Evolutionary conservation across 345 rosid genomes (phyloP).

Genomic region (Aquilaria sinensis): DNA sequence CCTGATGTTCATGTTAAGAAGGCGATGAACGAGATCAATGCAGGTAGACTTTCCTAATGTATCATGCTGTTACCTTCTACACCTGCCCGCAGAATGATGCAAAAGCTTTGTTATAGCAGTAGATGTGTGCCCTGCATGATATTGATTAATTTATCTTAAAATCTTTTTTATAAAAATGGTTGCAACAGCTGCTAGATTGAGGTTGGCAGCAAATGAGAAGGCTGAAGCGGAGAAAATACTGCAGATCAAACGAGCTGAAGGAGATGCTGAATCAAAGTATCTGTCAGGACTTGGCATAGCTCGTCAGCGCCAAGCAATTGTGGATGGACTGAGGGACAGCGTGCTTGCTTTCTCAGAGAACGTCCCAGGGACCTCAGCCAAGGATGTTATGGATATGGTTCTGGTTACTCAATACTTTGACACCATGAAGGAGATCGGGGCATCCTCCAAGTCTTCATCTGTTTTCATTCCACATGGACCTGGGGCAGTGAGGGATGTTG

Average conservation of each 20-base stretch:
- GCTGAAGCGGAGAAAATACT: slow-evolving; percentile 52
- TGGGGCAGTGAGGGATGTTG: slow-evolving; percentile 22
- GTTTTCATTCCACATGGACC: slow-evolving; percentile 32
- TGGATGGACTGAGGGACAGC: slow-evolving; percentile 35
- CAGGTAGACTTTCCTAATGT: slow-evolving; percentile 27
- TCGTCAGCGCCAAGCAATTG: slow-evolving; percentile 46
- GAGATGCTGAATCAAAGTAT: slow-evolving; percentile 45
- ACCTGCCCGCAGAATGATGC: too few relatives aligned
- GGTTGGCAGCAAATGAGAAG: slow-evolving; percentile 42
- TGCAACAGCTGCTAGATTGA: slow-evolving; percentile 42
- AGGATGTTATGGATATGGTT: slow-evolving; percentile 24
- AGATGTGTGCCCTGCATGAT: too few relatives aligned
- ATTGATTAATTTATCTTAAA: too few relatives aligned
- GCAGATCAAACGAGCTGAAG: slow-evolving; percentile 53
- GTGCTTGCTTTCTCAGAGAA: slow-evolving; percentile 12
- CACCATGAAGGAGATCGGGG: slow-evolving; percentile 27
- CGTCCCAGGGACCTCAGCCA: slow-evolving; percentile 8
- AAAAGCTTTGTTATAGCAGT: too few relatives aligned
- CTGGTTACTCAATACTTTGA: slow-evolving; percentile 25
- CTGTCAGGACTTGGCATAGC: slow-evolving; percentile 46
- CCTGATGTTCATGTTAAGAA: slow-evolving; percentile 72
- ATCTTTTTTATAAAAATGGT: not conserved
- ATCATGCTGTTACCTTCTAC: too few relatives aligned
- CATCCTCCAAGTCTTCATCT: slow-evolving; percentile 21
- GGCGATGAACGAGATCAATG: slow-evolving; percentile 78